A percentile compares a stretch with the other conserved stretches of the same genome.
These are phyloP conservation scores for Ilex aquifolium DNA, from an alignment of 257 asterid genomes.

Conservation along the genomic window DNA sequence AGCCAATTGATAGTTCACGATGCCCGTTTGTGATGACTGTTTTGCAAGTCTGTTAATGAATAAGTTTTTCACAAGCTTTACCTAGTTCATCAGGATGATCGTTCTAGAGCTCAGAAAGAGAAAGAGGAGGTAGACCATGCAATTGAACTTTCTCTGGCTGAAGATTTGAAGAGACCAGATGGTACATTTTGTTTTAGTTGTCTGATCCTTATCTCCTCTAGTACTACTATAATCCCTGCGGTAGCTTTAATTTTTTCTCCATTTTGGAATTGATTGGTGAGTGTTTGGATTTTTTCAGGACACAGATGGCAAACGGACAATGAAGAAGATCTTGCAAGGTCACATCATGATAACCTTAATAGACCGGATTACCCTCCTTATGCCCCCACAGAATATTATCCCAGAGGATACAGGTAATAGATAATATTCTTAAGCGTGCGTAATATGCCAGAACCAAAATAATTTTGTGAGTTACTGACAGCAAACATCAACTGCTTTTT, in stretches of 20 bases:
- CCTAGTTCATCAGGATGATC: conserved; percentile 54
- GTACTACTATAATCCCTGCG: too few relatives aligned
- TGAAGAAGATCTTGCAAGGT: conserved; percentile 49
- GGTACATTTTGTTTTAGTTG: conserved; percentile 24
- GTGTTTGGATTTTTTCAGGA: conserved; percentile 35
- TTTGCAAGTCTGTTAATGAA: too few relatives aligned
- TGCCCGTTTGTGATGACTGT: too few relatives aligned
- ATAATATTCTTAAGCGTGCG: too few relatives aligned
- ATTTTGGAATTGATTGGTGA: too few relatives aligned
- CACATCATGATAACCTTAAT: conserved; percentile 42
- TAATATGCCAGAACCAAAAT: too few relatives aligned
- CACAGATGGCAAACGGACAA: conserved; percentile 42
- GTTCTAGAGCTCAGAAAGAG: conserved; percentile 48
- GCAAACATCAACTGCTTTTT: too few relatives aligned
- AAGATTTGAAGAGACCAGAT: conserved; percentile 58
- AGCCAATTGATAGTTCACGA: too few relatives aligned
- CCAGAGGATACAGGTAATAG: conserved; percentile 50
- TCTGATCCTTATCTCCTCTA: too few relatives aligned
- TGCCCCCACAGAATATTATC: conserved; percentile 54
- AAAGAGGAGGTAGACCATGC: conserved; percentile 86
- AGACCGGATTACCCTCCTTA: conserved; percentile 44
- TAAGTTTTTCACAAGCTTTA: too few relatives aligned
- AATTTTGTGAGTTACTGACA: too few relatives aligned
- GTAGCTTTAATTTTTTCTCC: too few relatives aligned
- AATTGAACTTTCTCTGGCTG: conserved; percentile 71